A percentile compares a stretch with the other conserved stretches of the same genome.
Evolutionary conservation across 2,329 filamentous ascomycete species (phyloP).

Genomic region (Mariannaea elegans): DNA sequence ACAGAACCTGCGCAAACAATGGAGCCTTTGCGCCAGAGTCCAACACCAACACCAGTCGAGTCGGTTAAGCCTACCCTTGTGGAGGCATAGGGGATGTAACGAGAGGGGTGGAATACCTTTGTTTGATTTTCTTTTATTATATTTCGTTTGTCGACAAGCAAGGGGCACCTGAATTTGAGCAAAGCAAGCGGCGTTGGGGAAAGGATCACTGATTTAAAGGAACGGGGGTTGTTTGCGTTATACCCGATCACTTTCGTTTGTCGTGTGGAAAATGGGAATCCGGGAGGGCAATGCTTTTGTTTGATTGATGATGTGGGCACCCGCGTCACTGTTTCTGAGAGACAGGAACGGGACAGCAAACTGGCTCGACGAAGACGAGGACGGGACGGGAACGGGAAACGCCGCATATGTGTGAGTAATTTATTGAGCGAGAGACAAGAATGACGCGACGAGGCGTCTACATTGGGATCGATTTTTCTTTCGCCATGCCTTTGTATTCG

Average conservation of each 20-base stretch:
- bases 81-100: slow-evolving; percentile 26
- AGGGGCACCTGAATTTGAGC: slow-evolving; percentile 17
- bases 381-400: slow-evolving; percentile 13
- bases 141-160: slow-evolving; percentile 15
- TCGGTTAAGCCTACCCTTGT: slow-evolving; percentile 30
- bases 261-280: slow-evolving; percentile 28
- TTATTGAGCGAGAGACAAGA: slow-evolving; percentile 22
- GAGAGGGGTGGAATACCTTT: neutral
- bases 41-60: slow-evolving; percentile 39
- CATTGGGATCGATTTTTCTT: slow-evolving; percentile 17
- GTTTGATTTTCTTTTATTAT: neutral
- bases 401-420: slow-evolving; percentile 32
- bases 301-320: slow-evolving; percentile 30
- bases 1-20: slow-evolving; percentile 46
- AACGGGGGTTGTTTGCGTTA: slow-evolving; percentile 42
- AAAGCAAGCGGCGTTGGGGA: slow-evolving; percentile 28
- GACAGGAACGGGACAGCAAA: slow-evolving; percentile 23
- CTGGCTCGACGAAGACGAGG: slow-evolving; percentile 22
- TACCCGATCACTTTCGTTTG: slow-evolving; percentile 44
- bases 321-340: slow-evolving; percentile 29
- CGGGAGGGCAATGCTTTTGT: slow-evolving; percentile 23
- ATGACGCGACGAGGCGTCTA: slow-evolving; percentile 24
- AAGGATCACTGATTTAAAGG: slow-evolving; percentile 21
- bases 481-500: slow-evolving; percentile 22
- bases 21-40: slow-evolving; percentile 52